Conservation (phyloP, 495 filamentous ascomycete species). For the Tuber brumale region DNA sequence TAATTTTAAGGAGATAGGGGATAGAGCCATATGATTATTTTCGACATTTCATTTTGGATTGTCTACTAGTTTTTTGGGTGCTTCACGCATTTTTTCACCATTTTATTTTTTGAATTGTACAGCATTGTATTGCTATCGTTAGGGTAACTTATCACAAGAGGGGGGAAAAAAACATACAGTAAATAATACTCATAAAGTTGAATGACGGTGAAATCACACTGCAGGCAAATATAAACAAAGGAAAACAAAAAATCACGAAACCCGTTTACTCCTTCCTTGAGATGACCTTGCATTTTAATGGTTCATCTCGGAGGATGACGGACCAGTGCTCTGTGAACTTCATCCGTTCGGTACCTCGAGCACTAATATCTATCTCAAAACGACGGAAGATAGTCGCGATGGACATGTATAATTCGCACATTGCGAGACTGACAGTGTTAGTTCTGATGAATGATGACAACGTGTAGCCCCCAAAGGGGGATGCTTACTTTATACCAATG, state of each 20-base stretch:
- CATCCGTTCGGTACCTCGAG: conserved; percentile 2
- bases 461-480: not conserved
- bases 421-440: conserved; percentile 13
- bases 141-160: not conserved
- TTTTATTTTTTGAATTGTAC: not conserved
- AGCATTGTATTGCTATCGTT: not conserved
- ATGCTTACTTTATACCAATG: conserved; percentile 45
- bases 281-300: conserved; percentile 14
- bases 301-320: conserved; percentile 16
- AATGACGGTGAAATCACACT: not conserved
- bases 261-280: conserved; percentile 14
- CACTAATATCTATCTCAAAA: conserved; percentile 15
- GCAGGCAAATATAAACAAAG: not conserved
- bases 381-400: conserved; percentile 18
- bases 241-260: not conserved
- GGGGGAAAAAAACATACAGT: not conserved
- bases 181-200: not conserved
- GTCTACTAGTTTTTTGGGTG: not conserved
- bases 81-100: not conserved
- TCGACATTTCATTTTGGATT: not conserved
- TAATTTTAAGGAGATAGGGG: not conserved
- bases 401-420: conserved; percentile 16
- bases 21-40: not conserved
- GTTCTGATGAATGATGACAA: not conserved
- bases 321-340: conserved; percentile 14